phyloP scores from a whole-genome alignment of 2,329 filamentous ascomycete species.

The Diaporthe longicolla region DNA sequence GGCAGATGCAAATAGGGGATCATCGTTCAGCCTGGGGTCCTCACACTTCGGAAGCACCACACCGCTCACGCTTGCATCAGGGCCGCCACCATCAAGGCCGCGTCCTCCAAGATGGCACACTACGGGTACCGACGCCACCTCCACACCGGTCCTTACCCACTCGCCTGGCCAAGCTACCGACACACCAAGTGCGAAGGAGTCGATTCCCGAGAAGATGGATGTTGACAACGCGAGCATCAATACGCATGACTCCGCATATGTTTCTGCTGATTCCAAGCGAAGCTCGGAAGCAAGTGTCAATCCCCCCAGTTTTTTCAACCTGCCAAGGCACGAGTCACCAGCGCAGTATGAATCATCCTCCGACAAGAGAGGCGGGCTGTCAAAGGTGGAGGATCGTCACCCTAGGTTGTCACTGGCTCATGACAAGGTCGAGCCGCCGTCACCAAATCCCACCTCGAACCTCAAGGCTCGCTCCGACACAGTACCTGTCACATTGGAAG shows the following conservation, averaged over 20 bases:
- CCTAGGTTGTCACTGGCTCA: constrained; percentile 68
- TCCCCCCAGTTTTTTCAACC: constrained; percentile 53
- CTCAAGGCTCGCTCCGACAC: constrained; percentile 60
- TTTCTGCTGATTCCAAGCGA: constrained; percentile 68
- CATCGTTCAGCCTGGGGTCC: constrained; percentile 62
- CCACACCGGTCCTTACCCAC: constrained; percentile 28
- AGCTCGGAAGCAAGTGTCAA: constrained; percentile 65
- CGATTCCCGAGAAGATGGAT: constrained; percentile 55
- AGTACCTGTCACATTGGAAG: constrained; percentile 64
- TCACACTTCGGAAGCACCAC: constrained; percentile 59
- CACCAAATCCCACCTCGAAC: constrained; percentile 49
- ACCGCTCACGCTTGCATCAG: constrained; percentile 42
- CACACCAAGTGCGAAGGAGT: constrained; percentile 44
- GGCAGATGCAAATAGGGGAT: constrained; percentile 72
- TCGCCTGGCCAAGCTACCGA: constrained; percentile 16
- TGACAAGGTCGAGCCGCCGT: constrained; percentile 59
- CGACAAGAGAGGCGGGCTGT: constrained; percentile 53
- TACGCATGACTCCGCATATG: constrained; percentile 67
- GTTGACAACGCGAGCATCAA: constrained; percentile 61
- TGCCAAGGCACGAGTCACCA: constrained; percentile 64
- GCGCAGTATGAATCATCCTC: constrained; percentile 57
- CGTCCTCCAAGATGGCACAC: constrained; percentile 64
- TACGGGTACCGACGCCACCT: constrained; percentile 58
- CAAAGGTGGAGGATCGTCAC: constrained; percentile 65
- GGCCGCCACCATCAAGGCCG: constrained; percentile 55